Conservation (phyloP, 78 protist species). For the Dictyostelium discoideum region dicty_2.7 NC_007088.5:8270001-8270500, state of each 20-base stretch:
- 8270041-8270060: not conserved
- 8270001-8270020: not conserved
- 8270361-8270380: not conserved
- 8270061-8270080: not conserved
- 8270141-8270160: not conserved
- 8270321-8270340: constrained; percentile 21
- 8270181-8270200: not conserved
- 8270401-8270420: not conserved
- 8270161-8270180: not conserved
- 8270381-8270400: not conserved
- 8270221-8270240: not conserved
- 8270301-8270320: constrained; percentile 26
- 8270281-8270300: constrained; percentile 10
- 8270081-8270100: not conserved
- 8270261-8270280: constrained; percentile 19
- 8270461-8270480: not conserved
- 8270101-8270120: not conserved
- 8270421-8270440: constrained; percentile 13
- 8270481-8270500: not conserved
- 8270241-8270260: constrained; percentile 1
- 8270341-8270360: not conserved
- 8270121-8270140: not conserved
- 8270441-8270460: not conserved
- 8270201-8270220: not conserved
- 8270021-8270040: not conserved